A percentile compares a stretch with the other conserved stretches of the same genome.
These are phyloP conservation scores for Kokia cookei DNA, from an alignment of 441 rosid genomes.

Conservation along the genomic window DNA sequence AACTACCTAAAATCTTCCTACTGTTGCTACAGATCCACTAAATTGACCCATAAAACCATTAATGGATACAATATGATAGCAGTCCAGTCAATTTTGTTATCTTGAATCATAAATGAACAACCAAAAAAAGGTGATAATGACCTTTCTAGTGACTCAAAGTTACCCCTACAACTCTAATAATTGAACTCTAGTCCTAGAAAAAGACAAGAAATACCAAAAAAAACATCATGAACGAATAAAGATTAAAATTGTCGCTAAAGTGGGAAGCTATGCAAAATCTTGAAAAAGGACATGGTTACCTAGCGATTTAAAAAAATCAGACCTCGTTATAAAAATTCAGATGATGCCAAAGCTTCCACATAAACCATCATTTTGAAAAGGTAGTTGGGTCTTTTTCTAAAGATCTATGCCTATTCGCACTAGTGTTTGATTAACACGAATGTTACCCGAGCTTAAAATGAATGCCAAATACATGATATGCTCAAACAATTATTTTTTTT, in stretches of 20 bases:
- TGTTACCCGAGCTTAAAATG: background rate
- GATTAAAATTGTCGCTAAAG: background rate
- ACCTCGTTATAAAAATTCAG: background rate
- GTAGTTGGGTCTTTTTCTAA: slow-evolving; percentile 12
- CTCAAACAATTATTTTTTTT: too few relatives aligned
- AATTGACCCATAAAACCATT: background rate
- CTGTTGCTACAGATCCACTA: background rate
- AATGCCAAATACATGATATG: too few relatives aligned
- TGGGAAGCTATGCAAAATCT: background rate
- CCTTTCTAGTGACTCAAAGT: background rate
- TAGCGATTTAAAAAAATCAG: background rate
- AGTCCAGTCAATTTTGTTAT: background rate
- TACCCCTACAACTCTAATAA: background rate
- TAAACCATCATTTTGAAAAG: background rate
- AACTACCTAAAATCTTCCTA: background rate
- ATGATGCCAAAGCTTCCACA: background rate
- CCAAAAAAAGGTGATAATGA: background rate
- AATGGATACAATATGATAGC: background rate
- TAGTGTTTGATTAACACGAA: background rate
- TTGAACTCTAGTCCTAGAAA: slow-evolving; percentile 4
- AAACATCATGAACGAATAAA: background rate
- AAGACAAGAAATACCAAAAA: background rate
- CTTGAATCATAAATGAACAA: background rate
- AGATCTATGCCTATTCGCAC: slow-evolving; percentile 25
- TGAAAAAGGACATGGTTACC: background rate